phyloP scores from a whole-genome alignment of 2,329 filamentous ascomycete genomes.

The Calonectria leucothoes region DNA sequence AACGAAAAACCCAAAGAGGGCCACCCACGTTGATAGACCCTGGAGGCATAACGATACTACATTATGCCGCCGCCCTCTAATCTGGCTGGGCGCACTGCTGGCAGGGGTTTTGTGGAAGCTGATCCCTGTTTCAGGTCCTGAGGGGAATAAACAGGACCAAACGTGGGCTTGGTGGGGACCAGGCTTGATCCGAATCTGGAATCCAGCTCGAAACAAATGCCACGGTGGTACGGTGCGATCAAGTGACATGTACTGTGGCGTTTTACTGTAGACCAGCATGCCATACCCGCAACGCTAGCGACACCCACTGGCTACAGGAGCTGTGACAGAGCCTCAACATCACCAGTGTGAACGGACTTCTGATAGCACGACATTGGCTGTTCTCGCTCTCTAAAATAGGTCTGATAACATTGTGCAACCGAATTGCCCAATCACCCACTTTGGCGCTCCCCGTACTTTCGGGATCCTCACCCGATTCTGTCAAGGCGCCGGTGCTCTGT shows the following conservation, averaged over 20 bases:
- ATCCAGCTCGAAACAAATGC: background rate
- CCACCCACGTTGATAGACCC: background rate
- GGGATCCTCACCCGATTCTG: background rate
- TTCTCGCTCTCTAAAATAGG: background rate
- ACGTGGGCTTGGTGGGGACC: background rate
- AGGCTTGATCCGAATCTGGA: slow-evolving; percentile 4
- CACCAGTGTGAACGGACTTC: background rate
- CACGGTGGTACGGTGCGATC: background rate
- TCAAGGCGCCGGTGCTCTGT: slow-evolving; percentile 17
- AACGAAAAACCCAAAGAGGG: background rate
- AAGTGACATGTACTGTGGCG: background rate
- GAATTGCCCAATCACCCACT: background rate
- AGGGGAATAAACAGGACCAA: slow-evolving; percentile 17
- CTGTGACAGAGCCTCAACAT: background rate
- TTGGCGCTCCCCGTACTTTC: background rate
- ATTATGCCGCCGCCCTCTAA: slow-evolving; percentile 16
- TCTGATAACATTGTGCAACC: background rate
- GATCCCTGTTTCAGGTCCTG: slow-evolving; percentile 21
- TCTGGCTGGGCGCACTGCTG: background rate
- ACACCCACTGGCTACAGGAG: background rate
- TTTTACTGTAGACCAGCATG: background rate
- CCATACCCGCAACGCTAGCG: background rate
- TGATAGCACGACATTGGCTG: background rate
- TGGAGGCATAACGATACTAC: slow-evolving; percentile 20
- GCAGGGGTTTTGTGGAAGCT: slow-evolving; percentile 7